Conservation (phyloP, 495 filamentous ascomycete genomes). For the Hyaloscypha variabilis region DNA sequence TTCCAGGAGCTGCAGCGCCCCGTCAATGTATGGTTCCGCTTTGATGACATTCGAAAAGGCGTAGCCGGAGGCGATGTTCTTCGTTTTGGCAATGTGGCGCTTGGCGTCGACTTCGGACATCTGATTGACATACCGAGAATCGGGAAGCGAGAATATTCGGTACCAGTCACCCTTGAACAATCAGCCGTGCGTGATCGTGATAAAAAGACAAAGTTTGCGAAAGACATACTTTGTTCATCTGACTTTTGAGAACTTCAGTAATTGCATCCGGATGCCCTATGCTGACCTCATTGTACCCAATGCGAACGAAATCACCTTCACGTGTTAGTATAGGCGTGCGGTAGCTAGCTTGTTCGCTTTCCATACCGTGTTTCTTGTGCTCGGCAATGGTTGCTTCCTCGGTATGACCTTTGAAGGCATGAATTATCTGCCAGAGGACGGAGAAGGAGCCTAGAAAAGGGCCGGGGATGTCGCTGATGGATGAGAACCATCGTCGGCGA, state of each 20-base stretch:
- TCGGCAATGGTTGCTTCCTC: not conserved
- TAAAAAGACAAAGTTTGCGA: not conserved
- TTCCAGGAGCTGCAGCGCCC: conserved; percentile 36
- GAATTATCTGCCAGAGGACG: conserved; percentile 11
- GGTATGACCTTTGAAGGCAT: conserved; percentile 8
- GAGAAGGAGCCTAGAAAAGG: conserved; percentile 20
- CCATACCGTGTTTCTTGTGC: conserved; percentile 19
- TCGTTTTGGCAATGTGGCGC: conserved; percentile 37
- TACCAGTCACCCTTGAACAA: conserved; percentile 28
- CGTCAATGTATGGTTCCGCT: conserved; percentile 42
- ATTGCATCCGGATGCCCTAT: conserved; percentile 49
- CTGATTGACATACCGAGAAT: conserved; percentile 45
- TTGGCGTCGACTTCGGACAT: conserved; percentile 45
- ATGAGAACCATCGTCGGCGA: no score
- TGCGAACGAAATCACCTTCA: conserved; percentile 48
- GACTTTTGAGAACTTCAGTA: conserved; percentile 30
- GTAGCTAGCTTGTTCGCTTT: not conserved
- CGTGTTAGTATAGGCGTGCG: not conserved
- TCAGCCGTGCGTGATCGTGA: not conserved
- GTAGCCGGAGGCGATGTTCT: conserved; percentile 42
- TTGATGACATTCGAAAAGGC: conserved; percentile 44
- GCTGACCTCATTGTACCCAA: conserved; percentile 51
- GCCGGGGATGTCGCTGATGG: conserved; percentile 12
- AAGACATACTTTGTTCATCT: conserved; percentile 31
- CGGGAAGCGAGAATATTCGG: conserved; percentile 39